phyloP scores from a whole-genome alignment of 768 basidiomycete species.

The Pleurotus platypus region DNA sequence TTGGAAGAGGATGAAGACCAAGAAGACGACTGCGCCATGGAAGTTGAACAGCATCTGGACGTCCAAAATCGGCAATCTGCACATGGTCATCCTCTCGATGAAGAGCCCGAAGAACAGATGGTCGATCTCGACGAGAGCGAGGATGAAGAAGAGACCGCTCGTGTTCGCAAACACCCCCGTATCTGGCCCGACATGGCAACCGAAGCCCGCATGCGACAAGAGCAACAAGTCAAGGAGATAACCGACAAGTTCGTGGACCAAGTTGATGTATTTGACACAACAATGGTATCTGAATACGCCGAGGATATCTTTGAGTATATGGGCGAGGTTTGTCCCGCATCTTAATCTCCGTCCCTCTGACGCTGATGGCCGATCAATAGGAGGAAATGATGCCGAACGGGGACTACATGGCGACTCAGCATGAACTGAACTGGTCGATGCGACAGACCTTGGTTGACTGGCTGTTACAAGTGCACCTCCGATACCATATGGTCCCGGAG shows the following conservation, averaged over 20 bases:
- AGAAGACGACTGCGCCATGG: constrained; percentile 55
- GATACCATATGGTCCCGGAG: constrained; percentile 99
- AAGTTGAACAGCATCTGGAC: constrained; percentile 52
- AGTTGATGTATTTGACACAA: constrained; percentile 71
- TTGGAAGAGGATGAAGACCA: constrained; percentile 38
- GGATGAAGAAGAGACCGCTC: constrained; percentile 32
- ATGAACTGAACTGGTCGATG: constrained; percentile 92
- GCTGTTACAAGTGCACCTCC: constrained; percentile 95
- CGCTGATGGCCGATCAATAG: constrained; percentile 32
- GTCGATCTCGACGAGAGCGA: constrained; percentile 48
- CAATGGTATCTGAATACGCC: constrained; percentile 98
- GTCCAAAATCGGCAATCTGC: constrained; percentile 35
- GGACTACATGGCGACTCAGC: constrained; percentile 91
- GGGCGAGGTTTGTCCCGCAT: constrained; percentile 63
- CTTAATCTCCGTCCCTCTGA: not conserved
- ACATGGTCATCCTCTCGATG: constrained; percentile 39
- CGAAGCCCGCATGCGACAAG: constrained; percentile 52
- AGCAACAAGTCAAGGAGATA: constrained; percentile 63
- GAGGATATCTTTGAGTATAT: constrained; percentile 98
- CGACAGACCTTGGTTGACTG: constrained; percentile 97
- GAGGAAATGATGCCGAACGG: constrained; percentile 86
- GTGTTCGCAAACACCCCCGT: constrained; percentile 39
- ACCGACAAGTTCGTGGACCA: constrained; percentile 72
- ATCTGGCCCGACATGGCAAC: constrained; percentile 77
- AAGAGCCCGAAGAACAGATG: constrained; percentile 60